Conservation (phyloP, 176 grass and related monocot species). For the Phragmites australis region DNA sequence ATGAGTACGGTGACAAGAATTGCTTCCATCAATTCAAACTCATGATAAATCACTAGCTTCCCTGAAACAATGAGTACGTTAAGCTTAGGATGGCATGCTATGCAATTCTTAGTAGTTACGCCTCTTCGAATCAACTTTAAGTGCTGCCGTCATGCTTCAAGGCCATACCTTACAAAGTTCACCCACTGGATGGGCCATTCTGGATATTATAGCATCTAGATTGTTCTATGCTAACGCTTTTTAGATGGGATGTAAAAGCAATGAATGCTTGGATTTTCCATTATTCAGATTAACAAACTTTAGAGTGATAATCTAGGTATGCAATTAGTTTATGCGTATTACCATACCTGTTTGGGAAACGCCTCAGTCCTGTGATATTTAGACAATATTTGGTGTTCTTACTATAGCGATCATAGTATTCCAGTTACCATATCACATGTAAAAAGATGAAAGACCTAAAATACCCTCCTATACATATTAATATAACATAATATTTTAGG, state of each 20-base stretch:
- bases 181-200: not conserved
- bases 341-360: too few species aligned
- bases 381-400: too few species aligned
- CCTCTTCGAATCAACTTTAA: conserved; percentile 18
- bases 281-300: conserved; percentile 3
- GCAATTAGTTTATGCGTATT: not conserved
- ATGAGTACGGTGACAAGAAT: not conserved
- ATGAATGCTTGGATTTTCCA: conserved; percentile 12
- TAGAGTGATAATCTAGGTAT: not conserved
- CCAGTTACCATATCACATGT: too few species aligned
- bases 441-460: too few species aligned
- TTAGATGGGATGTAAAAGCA: conserved; percentile 30
- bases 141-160: not conserved
- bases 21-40: conserved; percentile 28
- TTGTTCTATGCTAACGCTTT: conserved; percentile 5
- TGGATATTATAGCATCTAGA: conserved; percentile 8
- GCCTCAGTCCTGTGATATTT: too few species aligned
- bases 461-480: too few species aligned
- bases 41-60: conserved; percentile 1
- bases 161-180: not conserved
- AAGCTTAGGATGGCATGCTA: not conserved
- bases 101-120: not conserved
- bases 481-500: too few species aligned
- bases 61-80: not conserved
- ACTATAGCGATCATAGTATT: too few species aligned